phyloP scores from a whole-genome alignment of 805 yeast genomes.

The Cyberlindnera mrakii region DNA sequence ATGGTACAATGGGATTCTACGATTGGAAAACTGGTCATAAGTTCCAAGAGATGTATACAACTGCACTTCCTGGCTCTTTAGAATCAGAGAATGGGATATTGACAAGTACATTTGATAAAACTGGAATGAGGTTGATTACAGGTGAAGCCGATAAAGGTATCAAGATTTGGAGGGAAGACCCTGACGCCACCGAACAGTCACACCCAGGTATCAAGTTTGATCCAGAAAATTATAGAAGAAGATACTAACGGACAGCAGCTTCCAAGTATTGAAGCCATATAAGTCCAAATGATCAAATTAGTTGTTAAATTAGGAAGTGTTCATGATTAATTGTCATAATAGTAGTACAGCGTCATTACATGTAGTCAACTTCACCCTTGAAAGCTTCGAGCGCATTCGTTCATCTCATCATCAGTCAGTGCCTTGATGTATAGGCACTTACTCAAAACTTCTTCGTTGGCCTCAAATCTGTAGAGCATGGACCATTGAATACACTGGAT shows the following conservation, averaged over 20 bases:
- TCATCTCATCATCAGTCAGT: constrained; percentile 67
- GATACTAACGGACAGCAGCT: constrained; percentile 8
- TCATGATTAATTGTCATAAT: constrained; percentile 1
- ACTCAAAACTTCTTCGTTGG: constrained; percentile 61
- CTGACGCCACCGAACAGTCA: constrained; percentile 24
- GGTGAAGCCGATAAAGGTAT: constrained; percentile 89
- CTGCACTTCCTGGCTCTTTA: constrained; percentile 63
- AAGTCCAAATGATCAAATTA: too few relatives aligned
- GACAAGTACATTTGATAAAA: constrained; percentile 67
- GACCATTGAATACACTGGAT: constrained; percentile 86
- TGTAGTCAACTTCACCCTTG: too few relatives aligned
- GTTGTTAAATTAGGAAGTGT: background rate
- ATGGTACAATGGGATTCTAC: constrained; percentile 71
- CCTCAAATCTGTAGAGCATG: constrained; percentile 49
- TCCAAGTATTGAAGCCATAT: background rate
- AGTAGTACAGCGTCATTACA: too few relatives aligned
- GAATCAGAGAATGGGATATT: constrained; percentile 64
- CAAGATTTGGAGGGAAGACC: constrained; percentile 60
- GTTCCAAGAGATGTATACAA: constrained; percentile 48
- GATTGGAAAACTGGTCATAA: constrained; percentile 71
- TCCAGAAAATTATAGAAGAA: constrained; percentile 15
- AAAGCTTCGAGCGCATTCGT: constrained; percentile 23
- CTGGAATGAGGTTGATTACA: constrained; percentile 76
- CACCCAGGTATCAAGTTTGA: constrained; percentile 21
- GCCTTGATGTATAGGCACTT: constrained; percentile 80